Conservation (phyloP, 2,329 filamentous ascomycete species). For the Didymella sp. region DNA sequence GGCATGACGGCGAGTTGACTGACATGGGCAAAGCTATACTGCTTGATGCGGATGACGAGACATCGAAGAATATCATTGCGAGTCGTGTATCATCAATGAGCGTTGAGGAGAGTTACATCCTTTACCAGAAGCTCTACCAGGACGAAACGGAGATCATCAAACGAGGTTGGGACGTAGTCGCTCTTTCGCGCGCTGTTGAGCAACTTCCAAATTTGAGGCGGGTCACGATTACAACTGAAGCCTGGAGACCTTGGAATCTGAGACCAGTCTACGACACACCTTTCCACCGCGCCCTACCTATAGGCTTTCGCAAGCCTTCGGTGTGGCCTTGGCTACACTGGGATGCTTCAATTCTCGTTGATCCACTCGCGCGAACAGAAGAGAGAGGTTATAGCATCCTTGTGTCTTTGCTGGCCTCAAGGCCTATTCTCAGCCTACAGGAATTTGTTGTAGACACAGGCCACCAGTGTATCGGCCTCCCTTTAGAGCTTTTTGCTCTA, state of each 20-base stretch:
- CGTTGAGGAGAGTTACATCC: constrained; percentile 31
- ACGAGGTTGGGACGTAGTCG: constrained; percentile 37
- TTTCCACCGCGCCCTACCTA: constrained; percentile 52
- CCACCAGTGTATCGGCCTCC: constrained; percentile 13
- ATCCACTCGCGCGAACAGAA: too few species aligned
- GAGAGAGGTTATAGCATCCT: constrained; percentile 47
- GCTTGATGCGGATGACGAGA: constrained; percentile 21
- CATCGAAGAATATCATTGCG: constrained; percentile 25
- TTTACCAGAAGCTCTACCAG: constrained; percentile 45
- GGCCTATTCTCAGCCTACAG: constrained; percentile 34
- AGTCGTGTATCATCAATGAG: constrained; percentile 26
- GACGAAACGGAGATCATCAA: constrained; percentile 44
- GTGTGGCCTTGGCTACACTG: constrained; percentile 43
- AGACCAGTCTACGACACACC: constrained; percentile 53
- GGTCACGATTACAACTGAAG: constrained; percentile 51
- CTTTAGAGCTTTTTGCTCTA: constrained; percentile 11
- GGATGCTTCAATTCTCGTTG: constrained; percentile 25
- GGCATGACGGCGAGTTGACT: constrained; percentile 13
- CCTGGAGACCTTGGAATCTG: constrained; percentile 48
- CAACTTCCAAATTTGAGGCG: constrained; percentile 48
- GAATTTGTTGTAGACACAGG: constrained; percentile 48
- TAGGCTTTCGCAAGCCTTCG: constrained; percentile 52
- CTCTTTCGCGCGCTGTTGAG: constrained; percentile 44
- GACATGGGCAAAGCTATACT: constrained; percentile 27
- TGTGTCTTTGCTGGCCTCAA: constrained; percentile 34